Evolutionary conservation across 1,139 yeast genomes (phyloP), one percentile per base, ranked within the genome.

Genomic region (Geotrichum carabidarum): DNA sequence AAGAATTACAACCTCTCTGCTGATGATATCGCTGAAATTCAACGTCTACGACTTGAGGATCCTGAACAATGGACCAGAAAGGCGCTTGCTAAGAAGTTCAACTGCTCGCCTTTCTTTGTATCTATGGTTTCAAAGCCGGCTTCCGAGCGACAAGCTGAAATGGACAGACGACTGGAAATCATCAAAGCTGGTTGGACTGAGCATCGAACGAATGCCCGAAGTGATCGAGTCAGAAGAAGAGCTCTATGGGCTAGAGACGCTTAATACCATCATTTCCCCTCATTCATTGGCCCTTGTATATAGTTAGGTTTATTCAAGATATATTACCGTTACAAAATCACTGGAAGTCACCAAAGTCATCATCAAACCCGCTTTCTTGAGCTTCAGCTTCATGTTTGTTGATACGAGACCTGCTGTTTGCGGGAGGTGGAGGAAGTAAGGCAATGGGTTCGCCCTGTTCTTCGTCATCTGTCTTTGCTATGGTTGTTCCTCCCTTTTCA

Each of bases 61-160:
- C 93, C 93, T 0, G 72, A 69, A 37, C 72, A 70, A 55, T 82
- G 89, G 83, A 82, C 93, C 15, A 78, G 90, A 62, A 78, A 80
- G 57, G 80, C 78, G 32, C 75, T 91, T 57, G 89, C 90, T 34
- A 75, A 77, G 58, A 78, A 84, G 68, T 91, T 79, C 65, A 73
- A 73, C 18, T 81, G 83, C 46, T 75, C 83, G 6, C 78, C 78
- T 52, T 69, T 75, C 56, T 81, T 83, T 58, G 74, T 84, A 50
- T 77, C 81, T 12, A 65, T 83, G 40, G 78, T 80, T 1, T 75
- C 85, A 1, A 66, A 69, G 54, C 74, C 79, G 2, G 66, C 75
- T 37, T 62, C 65, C 11, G 73, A 71, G 50, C 70, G 78, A 58
- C 61, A 64, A 32, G 59, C 58, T 27, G 78, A 77, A 57, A 80